Percentiles rank a stretch among this genome's conserved stretches.
Evolutionary conservation across 345 rosid genomes (phyloP).

Genomic region (Citrus reticulata): DNA sequence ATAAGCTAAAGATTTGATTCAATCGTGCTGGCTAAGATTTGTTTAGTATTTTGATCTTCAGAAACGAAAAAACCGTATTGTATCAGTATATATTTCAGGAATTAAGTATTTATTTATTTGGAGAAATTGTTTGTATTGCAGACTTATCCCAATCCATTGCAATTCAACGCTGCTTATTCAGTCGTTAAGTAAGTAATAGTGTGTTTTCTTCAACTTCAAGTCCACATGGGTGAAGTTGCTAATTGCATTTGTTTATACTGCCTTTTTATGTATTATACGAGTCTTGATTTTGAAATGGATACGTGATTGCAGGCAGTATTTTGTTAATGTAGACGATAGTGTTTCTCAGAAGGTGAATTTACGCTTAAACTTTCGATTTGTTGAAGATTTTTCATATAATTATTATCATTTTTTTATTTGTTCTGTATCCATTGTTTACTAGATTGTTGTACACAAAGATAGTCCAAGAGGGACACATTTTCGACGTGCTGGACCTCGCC

Average conservation of each 20-base stretch:
- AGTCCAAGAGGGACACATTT: slow-evolving; percentile 83
- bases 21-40: background rate
- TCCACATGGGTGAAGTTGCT: background rate
- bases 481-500: slow-evolving; percentile 94
- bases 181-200: slow-evolving; percentile 52
- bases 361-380: background rate
- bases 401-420: background rate
- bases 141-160: slow-evolving; percentile 65
- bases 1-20: background rate
- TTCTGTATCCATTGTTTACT: background rate
- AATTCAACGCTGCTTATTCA: slow-evolving; percentile 58
- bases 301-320: slow-evolving; percentile 66
- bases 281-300: background rate
- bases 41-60: background rate
- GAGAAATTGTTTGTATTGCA: slow-evolving; percentile 22
- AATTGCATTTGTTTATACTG: background rate
- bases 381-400: background rate
- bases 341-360: slow-evolving; percentile 69
- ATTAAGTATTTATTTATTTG: slow-evolving; percentile 6
- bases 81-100: background rate
- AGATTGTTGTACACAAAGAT: slow-evolving; percentile 81
- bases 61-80: background rate
- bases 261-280: no score
- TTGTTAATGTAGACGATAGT: slow-evolving; percentile 74
- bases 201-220: background rate